These are phyloP conservation scores for Epithemia pelagica DNA, from an alignment of 108 stramenopile species.

Conservation along the genomic window DNA sequence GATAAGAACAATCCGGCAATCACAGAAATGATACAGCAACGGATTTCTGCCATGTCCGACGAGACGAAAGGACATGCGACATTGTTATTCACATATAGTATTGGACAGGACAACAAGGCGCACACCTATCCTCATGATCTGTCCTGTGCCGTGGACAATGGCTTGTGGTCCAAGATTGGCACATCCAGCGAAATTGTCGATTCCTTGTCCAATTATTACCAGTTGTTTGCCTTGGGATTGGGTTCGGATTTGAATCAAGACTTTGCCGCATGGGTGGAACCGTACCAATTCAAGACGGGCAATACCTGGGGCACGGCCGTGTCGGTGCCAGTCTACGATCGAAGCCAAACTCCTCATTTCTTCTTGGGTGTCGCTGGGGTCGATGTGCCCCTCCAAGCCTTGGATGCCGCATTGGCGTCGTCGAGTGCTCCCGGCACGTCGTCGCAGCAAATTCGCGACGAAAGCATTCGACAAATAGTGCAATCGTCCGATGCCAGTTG, in stretches of 20 bases:
- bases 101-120: slow-evolving; percentile 29
- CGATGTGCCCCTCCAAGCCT: slow-evolving; percentile 21
- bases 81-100: slow-evolving; percentile 32
- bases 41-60: neutral
- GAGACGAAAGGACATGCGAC: neutral
- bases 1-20: slow-evolving; percentile 7
- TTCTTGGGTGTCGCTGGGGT: slow-evolving; percentile 47
- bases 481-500: neutral
- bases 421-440: no score
- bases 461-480: neutral
- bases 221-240: slow-evolving; percentile 45
- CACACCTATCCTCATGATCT: slow-evolving; percentile 26
- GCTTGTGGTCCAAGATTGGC: slow-evolving; percentile 34
- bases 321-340: slow-evolving; percentile 50
- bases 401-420: slow-evolving; percentile 4
- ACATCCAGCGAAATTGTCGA: slow-evolving; percentile 24
- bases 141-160: slow-evolving; percentile 29
- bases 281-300: slow-evolving; percentile 27
- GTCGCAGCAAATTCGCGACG: no score
- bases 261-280: slow-evolving; percentile 53
- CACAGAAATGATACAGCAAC: slow-evolving; percentile 5
- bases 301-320: slow-evolving; percentile 38
- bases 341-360: slow-evolving; percentile 30
- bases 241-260: slow-evolving; percentile 31
- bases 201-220: slow-evolving; percentile 42